phyloP scores from a whole-genome alignment of 164 flowering plant genomes.

The Akebia trifoliata region DNA sequence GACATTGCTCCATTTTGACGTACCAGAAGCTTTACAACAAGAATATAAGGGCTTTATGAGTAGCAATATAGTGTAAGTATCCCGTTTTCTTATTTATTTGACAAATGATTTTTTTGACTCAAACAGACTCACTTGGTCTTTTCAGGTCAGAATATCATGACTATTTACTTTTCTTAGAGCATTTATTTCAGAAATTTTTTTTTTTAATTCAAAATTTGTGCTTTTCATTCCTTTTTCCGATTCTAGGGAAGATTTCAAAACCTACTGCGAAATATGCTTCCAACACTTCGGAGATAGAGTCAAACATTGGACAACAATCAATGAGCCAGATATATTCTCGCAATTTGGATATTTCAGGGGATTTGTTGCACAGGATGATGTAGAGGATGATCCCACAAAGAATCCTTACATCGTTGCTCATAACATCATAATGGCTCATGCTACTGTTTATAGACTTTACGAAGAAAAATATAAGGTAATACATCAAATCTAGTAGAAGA shows the following conservation, averaged over 20 bases:
- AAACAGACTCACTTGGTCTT: no score
- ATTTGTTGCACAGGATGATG: neutral
- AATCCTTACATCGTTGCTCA: slow-evolving; percentile 31
- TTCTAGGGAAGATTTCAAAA: no score
- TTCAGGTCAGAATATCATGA: no score
- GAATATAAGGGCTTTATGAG: slow-evolving; percentile 29
- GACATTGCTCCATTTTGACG: slow-evolving; percentile 33
- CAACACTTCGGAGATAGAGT: slow-evolving; percentile 30
- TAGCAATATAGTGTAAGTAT: slow-evolving; percentile 26
- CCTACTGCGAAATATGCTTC: slow-evolving; percentile 19
- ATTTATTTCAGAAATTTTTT: no score
- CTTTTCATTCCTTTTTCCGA: no score
- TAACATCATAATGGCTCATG: slow-evolving; percentile 34
- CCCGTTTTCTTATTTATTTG: neutral
- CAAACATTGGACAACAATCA: no score
- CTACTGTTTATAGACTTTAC: slow-evolving; percentile 28
- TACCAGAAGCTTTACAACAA: slow-evolving; percentile 22
- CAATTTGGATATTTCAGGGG: slow-evolving; percentile 20
- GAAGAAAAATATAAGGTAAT: slow-evolving; percentile 23
- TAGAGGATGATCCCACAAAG: no score
- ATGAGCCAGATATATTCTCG: neutral
- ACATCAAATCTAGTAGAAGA: neutral
- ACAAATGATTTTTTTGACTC: neutral
- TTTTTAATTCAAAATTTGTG: slow-evolving; percentile 26
- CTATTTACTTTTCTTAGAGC: no score